These are phyloP conservation scores for Glarea lozoyensis DNA, from an alignment of 495 filamentous ascomycete species.

Conservation along the genomic window DNA sequence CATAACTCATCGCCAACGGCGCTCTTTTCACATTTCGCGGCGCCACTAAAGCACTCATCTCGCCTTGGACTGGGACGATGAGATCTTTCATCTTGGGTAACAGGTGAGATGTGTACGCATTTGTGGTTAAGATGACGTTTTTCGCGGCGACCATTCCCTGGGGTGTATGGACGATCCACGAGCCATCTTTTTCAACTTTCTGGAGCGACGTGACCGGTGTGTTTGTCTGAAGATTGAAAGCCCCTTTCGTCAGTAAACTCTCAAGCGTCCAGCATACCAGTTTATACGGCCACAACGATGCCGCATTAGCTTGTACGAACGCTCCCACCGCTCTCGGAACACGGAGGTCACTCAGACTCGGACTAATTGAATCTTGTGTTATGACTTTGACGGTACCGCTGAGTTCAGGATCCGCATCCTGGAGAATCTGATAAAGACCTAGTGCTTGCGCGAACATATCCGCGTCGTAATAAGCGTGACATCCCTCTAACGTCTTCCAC, in stretches of 20 bases:
- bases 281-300: slow-evolving; percentile 70
- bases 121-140: slow-evolving; percentile 67
- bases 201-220: slow-evolving; percentile 51
- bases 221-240: slow-evolving; percentile 65
- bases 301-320: slow-evolving; percentile 35
- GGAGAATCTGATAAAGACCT: slow-evolving; percentile 30
- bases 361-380: slow-evolving; percentile 15
- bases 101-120: slow-evolving; percentile 67
- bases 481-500: slow-evolving; percentile 40
- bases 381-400: slow-evolving; percentile 18
- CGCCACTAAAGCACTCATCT: slow-evolving; percentile 62
- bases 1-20: slow-evolving; percentile 30
- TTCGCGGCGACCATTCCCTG: slow-evolving; percentile 49
- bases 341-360: slow-evolving; percentile 15
- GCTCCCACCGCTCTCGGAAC: slow-evolving; percentile 30
- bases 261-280: slow-evolving; percentile 59
- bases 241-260: slow-evolving; percentile 33
- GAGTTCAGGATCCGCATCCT: slow-evolving; percentile 42
- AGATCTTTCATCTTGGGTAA: slow-evolving; percentile 59
- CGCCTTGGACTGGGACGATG: slow-evolving; percentile 67
- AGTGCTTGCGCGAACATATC: slow-evolving; percentile 36
- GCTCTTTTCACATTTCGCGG: slow-evolving; percentile 24
- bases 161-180: slow-evolving; percentile 50
- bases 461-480: slow-evolving; percentile 43
- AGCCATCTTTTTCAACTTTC: slow-evolving; percentile 16